Percentiles rank a stretch among this genome's conserved stretches.
phyloP scores from a whole-genome alignment of 169 alveolate genomes.

The Eimeria brunetti region DNA sequence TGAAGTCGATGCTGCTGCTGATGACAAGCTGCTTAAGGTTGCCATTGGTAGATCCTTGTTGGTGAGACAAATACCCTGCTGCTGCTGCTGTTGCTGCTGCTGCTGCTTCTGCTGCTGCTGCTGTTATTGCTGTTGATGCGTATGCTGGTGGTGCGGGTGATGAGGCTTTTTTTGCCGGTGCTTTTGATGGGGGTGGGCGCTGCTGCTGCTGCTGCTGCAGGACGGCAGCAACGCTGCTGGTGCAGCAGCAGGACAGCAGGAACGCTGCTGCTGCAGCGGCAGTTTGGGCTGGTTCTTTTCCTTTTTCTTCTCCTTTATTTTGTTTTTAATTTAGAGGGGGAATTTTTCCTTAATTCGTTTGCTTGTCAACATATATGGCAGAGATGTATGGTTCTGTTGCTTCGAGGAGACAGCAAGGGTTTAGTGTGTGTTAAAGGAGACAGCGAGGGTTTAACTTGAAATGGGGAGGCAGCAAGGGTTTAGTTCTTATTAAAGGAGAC shows the following conservation, averaged over 20 bases:
- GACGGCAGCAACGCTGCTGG: background rate
- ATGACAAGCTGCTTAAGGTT: conserved; percentile 81
- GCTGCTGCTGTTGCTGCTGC: background rate
- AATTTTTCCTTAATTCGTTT: background rate
- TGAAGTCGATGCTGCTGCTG: conserved; percentile 59
- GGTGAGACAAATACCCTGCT: no score
- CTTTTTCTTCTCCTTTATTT: background rate
- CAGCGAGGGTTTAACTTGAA: no score
- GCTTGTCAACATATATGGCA: no score
- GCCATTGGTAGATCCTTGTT: conserved; percentile 86
- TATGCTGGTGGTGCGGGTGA: background rate
- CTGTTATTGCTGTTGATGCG: background rate
- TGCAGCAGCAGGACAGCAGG: background rate
- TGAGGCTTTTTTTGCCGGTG: no score
- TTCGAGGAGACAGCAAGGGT: no score
- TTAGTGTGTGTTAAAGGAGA: no score
- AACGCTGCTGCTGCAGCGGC: no score
- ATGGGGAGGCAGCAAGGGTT: no score
- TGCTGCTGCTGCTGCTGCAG: background rate
- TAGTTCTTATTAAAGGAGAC: no score
- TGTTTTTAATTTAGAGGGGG: background rate
- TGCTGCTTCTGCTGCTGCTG: background rate
- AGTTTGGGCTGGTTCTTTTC: no score
- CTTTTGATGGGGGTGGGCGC: background rate
- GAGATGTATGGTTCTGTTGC: no score